Conservation (phyloP, 2,329 filamentous ascomycete species). For the Beauveria brongniartii region DNA sequence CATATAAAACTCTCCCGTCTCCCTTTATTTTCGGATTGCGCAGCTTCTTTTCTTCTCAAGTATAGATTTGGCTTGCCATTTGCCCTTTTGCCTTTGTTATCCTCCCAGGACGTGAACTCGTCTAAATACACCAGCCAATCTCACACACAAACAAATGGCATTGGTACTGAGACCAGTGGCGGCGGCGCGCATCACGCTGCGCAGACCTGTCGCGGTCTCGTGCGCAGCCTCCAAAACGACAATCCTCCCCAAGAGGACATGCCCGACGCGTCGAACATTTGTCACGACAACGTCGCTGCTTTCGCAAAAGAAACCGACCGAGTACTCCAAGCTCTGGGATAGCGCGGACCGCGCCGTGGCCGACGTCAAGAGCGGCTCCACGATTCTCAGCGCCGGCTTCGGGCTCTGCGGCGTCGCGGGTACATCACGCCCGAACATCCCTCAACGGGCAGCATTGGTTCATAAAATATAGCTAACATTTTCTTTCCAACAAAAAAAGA, state of each 20-base stretch:
- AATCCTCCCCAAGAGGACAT: not conserved
- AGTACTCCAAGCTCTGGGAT: conserved; percentile 38
- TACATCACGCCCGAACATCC: conserved; percentile 19
- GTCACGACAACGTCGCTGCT: not conserved
- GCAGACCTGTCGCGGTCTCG: not conserved
- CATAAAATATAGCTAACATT: not conserved
- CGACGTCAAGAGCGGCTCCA: conserved; percentile 62
- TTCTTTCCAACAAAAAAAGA: conserved; percentile 32
- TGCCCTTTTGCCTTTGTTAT: not conserved
- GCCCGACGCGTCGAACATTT: not conserved
- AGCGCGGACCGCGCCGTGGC: conserved; percentile 61
- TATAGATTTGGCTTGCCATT: not conserved
- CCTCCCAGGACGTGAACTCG: not conserved
- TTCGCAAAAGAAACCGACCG: not conserved
- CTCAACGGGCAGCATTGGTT: not conserved
- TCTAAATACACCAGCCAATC: too few relatives aligned
- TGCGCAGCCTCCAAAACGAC: not conserved
- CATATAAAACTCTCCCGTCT: not conserved
- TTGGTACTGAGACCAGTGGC: not conserved
- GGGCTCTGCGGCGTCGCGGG: conserved; percentile 72
- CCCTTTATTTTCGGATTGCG: not conserved
- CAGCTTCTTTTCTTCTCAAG: too few relatives aligned
- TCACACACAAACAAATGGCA: not conserved
- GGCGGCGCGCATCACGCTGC: not conserved
- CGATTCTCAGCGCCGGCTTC: conserved; percentile 69